These are phyloP conservation scores for Fusarium goolgardi DNA, from an alignment of 2,329 filamentous ascomycete genomes.

Conservation along the genomic window DNA sequence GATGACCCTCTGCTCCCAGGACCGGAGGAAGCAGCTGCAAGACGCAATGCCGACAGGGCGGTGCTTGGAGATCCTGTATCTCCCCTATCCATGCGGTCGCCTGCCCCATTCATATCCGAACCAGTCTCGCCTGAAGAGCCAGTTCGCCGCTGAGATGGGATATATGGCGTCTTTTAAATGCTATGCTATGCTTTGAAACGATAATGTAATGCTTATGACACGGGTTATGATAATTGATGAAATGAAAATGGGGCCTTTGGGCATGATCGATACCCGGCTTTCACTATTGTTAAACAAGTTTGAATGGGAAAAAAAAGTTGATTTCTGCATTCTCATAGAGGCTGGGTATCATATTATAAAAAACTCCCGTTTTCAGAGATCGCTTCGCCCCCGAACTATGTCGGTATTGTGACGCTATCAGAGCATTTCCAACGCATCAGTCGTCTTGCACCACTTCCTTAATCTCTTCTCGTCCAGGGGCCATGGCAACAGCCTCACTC, in stretches of 20 bases:
- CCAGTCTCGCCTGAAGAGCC: constrained; percentile 21
- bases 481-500: constrained; percentile 57
- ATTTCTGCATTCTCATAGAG: constrained; percentile 42
- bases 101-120: constrained; percentile 12
- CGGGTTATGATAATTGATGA: constrained; percentile 23
- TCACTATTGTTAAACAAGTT: constrained; percentile 18
- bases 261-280: constrained; percentile 26
- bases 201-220: constrained; percentile 31
- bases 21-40: constrained; percentile 37
- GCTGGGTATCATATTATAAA: constrained; percentile 49
- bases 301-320: constrained; percentile 19
- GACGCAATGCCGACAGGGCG: constrained; percentile 9
- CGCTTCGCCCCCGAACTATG: not conserved
- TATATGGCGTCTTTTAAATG: not conserved
- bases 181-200: constrained; percentile 8
- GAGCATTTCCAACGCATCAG: constrained; percentile 46
- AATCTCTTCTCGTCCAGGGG: constrained; percentile 66
- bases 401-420: not conserved
- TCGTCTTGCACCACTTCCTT: constrained; percentile 75
- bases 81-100: constrained; percentile 32
- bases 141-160: constrained; percentile 22
- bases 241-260: constrained; percentile 15
- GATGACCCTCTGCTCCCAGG: constrained; percentile 60
- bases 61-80: constrained; percentile 35
- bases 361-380: not conserved